Percentiles rank a stretch among this genome's conserved stretches.
Evolutionary conservation across 345 rosid genomes (phyloP).

Genomic region (Euphorbia pulcherrima): DNA sequence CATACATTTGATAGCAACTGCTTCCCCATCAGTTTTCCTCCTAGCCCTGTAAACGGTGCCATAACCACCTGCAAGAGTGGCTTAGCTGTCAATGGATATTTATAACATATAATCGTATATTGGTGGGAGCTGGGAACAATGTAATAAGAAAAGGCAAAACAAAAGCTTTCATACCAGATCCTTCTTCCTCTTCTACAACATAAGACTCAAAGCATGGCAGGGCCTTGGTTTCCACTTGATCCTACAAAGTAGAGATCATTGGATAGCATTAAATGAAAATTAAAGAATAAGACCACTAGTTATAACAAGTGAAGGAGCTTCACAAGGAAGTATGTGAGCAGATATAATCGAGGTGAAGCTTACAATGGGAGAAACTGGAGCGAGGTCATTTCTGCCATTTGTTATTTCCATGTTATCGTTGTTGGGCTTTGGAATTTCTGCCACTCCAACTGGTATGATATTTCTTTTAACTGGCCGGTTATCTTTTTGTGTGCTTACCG

Average conservation of each 20-base stretch:
- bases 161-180: constrained; percentile 58
- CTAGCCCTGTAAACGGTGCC: constrained; percentile 83
- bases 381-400: constrained; percentile 37
- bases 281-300: not conserved
- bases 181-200: constrained; percentile 77
- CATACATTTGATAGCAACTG: constrained; percentile 90
- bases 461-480: constrained; percentile 36
- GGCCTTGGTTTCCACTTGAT: constrained; percentile 36
- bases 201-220: constrained; percentile 74
- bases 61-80: constrained; percentile 73
- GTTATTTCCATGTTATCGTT: constrained; percentile 24
- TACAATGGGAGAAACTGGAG: constrained; percentile 31
- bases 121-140: too few relatives aligned
- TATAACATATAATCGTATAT: not conserved
- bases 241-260: constrained; percentile 37
- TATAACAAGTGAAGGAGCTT: not conserved
- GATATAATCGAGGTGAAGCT: constrained; percentile 19
- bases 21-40: constrained; percentile 60
- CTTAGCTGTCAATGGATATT: constrained; percentile 15
- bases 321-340: not conserved
- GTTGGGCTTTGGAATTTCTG: constrained; percentile 35
- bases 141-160: not conserved
- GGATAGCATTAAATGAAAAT: constrained; percentile 5
- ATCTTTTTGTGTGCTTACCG: constrained; percentile 29
- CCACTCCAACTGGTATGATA: constrained; percentile 12